Base-by-base conservation (phyloP, 1,139 yeast genomes). In the Starmera stellimalicola region DNA sequence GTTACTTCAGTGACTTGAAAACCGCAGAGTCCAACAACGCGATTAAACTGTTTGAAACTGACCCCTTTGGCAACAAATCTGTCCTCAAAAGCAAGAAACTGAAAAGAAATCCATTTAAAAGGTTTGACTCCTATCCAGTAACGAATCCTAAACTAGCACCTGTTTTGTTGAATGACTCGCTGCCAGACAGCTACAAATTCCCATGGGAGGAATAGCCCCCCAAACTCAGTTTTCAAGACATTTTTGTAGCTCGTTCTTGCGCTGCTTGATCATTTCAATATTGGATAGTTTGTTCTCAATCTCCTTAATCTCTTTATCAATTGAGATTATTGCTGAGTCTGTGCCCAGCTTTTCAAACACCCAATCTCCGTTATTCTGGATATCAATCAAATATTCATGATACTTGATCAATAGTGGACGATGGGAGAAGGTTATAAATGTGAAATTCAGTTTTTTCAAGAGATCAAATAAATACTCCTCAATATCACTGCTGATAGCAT, bases 401-500 rank as follows among this genome's bases (percentile, higher is more conserved):
- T 85, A 87, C 55, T 84, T 82, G 62, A 84, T 73, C 52, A 88
- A 65, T 35, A 85, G 68, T 25, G 94, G 94, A 35, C 96, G 72
- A 55, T 87, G 95, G 32, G 88, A 76, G 41, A 88, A 73, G 1
- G 96, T 85, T 38, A 88, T 73, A 43, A 83, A 74, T 1, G 94
- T 81, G 52, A 85, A 81, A 31, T 76, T 72, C 48, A 76, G 76
- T 38, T 62, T 63, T 50, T 76, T 81, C 55, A 88, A 68, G 42
- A 79, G 58, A 51, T 84, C 94, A 57, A 87, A 88, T 39, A 88
- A 65, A 42, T 78, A 73, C 45, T 88, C 96, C 57, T 88, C 97
- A 53, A 84, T 88, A 56, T 88, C 97, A 26, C 83, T 80, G 38
- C 88, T 77, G 12, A 88, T 91, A 0, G 97, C 96, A 52, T 87